A percentile compares a stretch with the other conserved stretches of the same genome.
Evolutionary conservation across 2,329 filamentous ascomycete species (phyloP).

Genomic region (Colletotrichum sp.): DNA sequence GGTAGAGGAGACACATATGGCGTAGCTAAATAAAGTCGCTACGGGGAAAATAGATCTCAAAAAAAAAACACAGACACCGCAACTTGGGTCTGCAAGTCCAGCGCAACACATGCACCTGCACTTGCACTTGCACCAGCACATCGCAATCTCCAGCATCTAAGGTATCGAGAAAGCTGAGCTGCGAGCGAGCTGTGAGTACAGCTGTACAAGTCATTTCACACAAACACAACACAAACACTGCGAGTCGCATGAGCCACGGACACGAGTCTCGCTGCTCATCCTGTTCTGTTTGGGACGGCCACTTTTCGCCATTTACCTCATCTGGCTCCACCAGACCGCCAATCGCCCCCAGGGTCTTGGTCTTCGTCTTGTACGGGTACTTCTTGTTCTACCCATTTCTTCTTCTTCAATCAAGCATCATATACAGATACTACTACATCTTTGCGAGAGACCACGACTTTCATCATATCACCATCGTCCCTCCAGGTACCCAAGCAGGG

Average conservation of each 20-base stretch:
- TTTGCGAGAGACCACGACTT: not conserved
- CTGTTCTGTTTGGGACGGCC: not conserved
- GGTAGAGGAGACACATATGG: not conserved
- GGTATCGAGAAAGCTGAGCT: not conserved
- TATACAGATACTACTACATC: not conserved
- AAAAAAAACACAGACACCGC: not conserved
- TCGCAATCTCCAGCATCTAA: not conserved
- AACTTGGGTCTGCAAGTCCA: not conserved
- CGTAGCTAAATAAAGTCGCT: not conserved
- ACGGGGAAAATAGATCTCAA: not conserved
- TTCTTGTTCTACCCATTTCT: not conserved
- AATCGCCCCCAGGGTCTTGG: conserved; percentile 3
- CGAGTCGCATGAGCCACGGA: not conserved
- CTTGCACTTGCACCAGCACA: not conserved
- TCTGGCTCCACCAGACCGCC: conserved; percentile 13
- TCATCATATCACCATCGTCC: not conserved
- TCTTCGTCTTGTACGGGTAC: not conserved
- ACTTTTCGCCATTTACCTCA: conserved; percentile 22
- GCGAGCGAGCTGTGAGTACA: not conserved
- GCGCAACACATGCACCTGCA: not conserved
- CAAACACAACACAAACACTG: not conserved
- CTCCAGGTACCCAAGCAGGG: not conserved
- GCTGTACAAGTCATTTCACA: not conserved
- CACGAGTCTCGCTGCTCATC: not conserved
- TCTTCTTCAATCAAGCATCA: not conserved